Percentiles rank a stretch among this genome's conserved stretches.
phyloP scores from a whole-genome alignment of 192 early-diverging fungal genomes.

The Phlyctochytrium planicorne region DNA sequence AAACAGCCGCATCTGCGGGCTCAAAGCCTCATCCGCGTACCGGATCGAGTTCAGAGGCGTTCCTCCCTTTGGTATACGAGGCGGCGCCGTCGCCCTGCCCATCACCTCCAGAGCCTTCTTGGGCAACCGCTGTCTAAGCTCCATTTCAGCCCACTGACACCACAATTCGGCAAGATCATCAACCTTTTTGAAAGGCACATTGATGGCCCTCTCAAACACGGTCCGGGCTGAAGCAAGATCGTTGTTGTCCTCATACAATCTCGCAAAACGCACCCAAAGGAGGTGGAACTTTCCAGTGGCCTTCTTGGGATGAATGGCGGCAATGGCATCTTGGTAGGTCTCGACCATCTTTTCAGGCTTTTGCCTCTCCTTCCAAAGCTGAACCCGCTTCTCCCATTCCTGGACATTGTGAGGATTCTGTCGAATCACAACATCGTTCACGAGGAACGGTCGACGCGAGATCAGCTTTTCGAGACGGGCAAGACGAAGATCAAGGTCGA shows the following conservation, averaged over 20 bases:
- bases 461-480: constrained; percentile 87
- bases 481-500: constrained; percentile 79
- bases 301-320: constrained; percentile 74
- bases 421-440: constrained; percentile 88
- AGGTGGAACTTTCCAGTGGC: constrained; percentile 73
- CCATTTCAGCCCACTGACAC: constrained; percentile 89
- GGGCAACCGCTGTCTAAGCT: constrained; percentile 57
- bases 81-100: constrained; percentile 74
- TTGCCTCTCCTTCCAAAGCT: constrained; percentile 60
- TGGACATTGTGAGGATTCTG: constrained; percentile 88
- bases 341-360: constrained; percentile 58
- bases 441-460: constrained; percentile 87
- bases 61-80: constrained; percentile 40
- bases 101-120: constrained; percentile 80
- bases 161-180: constrained; percentile 87
- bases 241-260: constrained; percentile 64
- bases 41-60: constrained; percentile 40
- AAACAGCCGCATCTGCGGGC: constrained; percentile 79
- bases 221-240: constrained; percentile 67
- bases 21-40: constrained; percentile 77
- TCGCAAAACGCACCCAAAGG: constrained; percentile 85
- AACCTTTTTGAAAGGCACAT: constrained; percentile 76
- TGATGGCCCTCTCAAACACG: constrained; percentile 81
- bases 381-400: constrained; percentile 88
- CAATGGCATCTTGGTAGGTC: constrained; percentile 72